These are phyloP conservation scores for Noccaea caerulescens DNA, from an alignment of 345 rosid species.

Conservation along the genomic window DNA sequence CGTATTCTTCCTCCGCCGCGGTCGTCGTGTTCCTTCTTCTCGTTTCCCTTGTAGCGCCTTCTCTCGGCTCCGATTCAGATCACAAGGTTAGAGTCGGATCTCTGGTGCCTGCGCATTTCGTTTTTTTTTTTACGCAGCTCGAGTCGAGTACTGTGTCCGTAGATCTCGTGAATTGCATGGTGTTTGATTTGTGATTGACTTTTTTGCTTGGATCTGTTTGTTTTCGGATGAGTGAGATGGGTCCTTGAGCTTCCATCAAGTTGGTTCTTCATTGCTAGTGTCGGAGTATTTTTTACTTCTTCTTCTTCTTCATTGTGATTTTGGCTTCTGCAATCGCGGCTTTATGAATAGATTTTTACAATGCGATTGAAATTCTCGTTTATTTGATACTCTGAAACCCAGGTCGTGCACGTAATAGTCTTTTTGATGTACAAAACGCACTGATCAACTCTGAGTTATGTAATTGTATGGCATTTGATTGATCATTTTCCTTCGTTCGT, in stretches of 20 bases:
- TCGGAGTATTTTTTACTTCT: neutral
- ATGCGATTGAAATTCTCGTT: conserved; percentile 8
- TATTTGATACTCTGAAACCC: neutral
- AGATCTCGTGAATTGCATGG: conserved; percentile 50
- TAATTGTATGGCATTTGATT: too few relatives aligned
- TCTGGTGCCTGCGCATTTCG: neutral
- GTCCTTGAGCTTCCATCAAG: conserved; percentile 12
- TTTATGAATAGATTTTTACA: conserved; percentile 20
- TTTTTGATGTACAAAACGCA: neutral
- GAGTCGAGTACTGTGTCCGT: conserved; percentile 21
- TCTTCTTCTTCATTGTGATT: neutral
- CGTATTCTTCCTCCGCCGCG: conserved; percentile 40
- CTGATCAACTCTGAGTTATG: neutral
- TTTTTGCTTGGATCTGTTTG: conserved; percentile 33
- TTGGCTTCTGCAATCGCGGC: neutral
- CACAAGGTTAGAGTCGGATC: conserved; percentile 73
- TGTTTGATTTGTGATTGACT: neutral
- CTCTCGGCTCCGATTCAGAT: conserved; percentile 82
- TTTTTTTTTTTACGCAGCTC: conserved; percentile 5
- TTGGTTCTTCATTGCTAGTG: conserved; percentile 13
- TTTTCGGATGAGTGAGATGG: neutral
- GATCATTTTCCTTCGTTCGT: neutral
- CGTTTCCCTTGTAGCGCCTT: conserved; percentile 46
- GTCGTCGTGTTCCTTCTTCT: conserved; percentile 45
- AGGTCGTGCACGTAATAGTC: neutral